Base-by-base conservation (phyloP, 176 grass and related monocot species). In the Themeda triandra region DNA sequence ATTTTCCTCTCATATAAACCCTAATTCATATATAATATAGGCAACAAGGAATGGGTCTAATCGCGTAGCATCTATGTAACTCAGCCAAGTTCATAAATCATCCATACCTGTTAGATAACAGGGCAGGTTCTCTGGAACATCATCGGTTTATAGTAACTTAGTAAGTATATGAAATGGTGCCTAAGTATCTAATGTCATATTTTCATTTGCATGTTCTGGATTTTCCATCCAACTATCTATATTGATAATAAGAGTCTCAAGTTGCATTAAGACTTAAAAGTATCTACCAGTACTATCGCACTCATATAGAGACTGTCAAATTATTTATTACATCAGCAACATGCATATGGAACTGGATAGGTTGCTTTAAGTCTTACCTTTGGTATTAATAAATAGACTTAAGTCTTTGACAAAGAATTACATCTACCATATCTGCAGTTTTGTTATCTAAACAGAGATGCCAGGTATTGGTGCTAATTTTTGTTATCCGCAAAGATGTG, bases 1-100 rank as follows among this genome's bases (percentile, higher is more conserved):
- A 89, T 72, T 65, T 71, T 82, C 82, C 41, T 86, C 11, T 37
- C 80, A 82, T 82, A 54, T n/a, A 41, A 49, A 63, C 28, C 28
- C 18, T 69, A 73, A 37, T 69, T 66, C 18, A 73, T 40, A 73
- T 62, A 44, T 3, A 82, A 76, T 48, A 36, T 59, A 46, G 4
- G 5, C 51, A 63, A 9, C 1, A 18, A 27, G 42, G 25, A 48
- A 48, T 59, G 68, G 2, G 64, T 72, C 56, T 56, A 64, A 15
- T 83, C 42, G n/a, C 56, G 44, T 83, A 13, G 77, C 17, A 28
- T 31, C 10, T 80, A 17, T 0, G 5, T 3, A 62, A 62, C 12
- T 71, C 23, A 17, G 40, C 42, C 42, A 30, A 30, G 14, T 49
- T 45, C 8, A 73, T 46, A 29, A 46, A 29, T 73, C 27, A 1